Percentiles rank a stretch among this genome's conserved stretches.
Conservation (phyloP, 1,284 basidiomycete genomes). For the Ganoderma boninense region DNA sequence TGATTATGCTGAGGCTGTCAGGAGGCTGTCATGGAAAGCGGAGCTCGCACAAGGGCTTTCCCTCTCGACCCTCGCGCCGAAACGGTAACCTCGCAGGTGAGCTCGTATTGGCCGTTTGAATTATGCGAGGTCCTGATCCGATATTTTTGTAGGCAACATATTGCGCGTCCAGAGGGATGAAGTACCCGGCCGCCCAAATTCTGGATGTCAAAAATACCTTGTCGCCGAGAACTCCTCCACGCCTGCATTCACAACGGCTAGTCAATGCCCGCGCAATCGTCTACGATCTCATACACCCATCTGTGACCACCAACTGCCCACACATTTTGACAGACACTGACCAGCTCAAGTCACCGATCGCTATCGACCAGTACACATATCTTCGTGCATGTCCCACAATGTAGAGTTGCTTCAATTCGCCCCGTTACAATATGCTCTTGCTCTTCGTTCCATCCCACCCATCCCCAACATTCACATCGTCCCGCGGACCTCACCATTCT, state of each 20-base stretch:
- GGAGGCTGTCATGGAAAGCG: conserved; percentile 78
- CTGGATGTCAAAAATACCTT: conserved; percentile 11
- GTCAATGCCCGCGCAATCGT: conserved; percentile 7
- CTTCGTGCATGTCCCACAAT: conserved; percentile 18
- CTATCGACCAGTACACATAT: conserved; percentile 28
- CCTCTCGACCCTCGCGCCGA: conserved; percentile 70
- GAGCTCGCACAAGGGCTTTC: conserved; percentile 79
- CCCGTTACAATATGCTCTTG: conserved; percentile 18
- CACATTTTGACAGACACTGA: conserved; percentile 24
- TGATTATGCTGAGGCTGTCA: conserved; percentile 79
- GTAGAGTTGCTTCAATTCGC: conserved; percentile 24
- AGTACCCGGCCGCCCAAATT: neutral
- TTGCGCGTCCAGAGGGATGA: conserved; percentile 3
- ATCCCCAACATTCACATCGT: neutral
- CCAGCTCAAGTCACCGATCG: conserved; percentile 13
- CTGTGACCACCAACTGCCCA: conserved; percentile 13
- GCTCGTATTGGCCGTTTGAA: conserved; percentile 2
- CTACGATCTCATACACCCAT: neutral
- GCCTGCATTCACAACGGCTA: conserved; percentile 1
- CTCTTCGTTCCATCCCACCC: conserved; percentile 5
- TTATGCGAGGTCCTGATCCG: neutral
- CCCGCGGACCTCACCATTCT: neutral
- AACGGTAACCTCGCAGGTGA: conserved; percentile 37
- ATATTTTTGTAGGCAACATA: neutral
- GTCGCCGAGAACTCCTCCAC: neutral